Evolutionary conservation across 495 filamentous ascomycete genomes (phyloP).

Genomic region (Penicillium psychrofluorescens): DNA sequence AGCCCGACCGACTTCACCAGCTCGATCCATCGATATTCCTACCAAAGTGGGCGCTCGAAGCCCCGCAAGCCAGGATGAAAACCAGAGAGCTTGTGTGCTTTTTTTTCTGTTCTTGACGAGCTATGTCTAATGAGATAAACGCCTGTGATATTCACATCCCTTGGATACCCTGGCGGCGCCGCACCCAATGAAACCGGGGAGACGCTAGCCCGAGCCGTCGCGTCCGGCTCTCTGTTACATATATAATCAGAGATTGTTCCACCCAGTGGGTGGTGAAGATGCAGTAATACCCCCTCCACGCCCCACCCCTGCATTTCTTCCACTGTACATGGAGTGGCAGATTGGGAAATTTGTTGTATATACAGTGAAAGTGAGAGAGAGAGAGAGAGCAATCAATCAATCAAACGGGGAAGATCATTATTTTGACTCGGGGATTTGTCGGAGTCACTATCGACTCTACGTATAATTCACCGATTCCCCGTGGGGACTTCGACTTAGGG

Average conservation of each 20-base stretch:
- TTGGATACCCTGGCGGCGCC: slow-evolving; percentile 1
- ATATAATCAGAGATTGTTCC: too few species aligned
- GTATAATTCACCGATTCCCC: slow-evolving; percentile 4
- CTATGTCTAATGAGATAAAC: slow-evolving; percentile 18
- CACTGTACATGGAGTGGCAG: not conserved
- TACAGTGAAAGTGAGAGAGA: too few species aligned
- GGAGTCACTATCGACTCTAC: not conserved
- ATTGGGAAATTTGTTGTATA: too few species aligned
- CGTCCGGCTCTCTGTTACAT: too few species aligned
- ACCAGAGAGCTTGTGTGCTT: not conserved
- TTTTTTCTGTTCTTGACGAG: slow-evolving; percentile 5
- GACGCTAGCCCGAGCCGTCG: not conserved
- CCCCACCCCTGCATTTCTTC: not conserved
- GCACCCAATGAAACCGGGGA: not conserved
- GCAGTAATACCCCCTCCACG: not conserved
- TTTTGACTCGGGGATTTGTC: slow-evolving; percentile 4
- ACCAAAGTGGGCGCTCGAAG: slow-evolving; percentile 4
- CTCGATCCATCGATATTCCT: slow-evolving; percentile 8
- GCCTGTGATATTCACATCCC: slow-evolving; percentile 6
- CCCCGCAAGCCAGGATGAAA: slow-evolving; percentile 8
- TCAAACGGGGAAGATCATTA: not conserved
- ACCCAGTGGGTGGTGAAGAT: not conserved
- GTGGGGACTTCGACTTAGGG: slow-evolving; percentile 3
- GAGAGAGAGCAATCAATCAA: too few species aligned
- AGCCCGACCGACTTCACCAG: slow-evolving; percentile 22